Evolutionary conservation across 163 green algal species (phyloP).

Genomic region (Smithsoniella earleae): DNA sequence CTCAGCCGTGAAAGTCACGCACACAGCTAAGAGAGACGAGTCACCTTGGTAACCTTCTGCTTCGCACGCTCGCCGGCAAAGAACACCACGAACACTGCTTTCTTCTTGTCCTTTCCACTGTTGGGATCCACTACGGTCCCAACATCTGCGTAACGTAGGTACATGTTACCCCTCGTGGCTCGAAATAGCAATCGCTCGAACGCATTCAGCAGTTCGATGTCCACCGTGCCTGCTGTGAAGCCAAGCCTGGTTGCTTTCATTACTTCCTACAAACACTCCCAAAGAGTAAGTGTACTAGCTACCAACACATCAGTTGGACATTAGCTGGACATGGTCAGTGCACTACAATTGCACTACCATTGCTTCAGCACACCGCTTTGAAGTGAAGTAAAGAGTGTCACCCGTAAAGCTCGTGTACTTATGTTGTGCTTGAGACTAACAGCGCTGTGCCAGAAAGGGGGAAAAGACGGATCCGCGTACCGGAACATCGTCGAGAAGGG

Average conservation of each 20-base stretch:
- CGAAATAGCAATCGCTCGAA: constrained; percentile 89
- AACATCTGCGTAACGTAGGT: constrained; percentile 67
- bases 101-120: constrained; percentile 77
- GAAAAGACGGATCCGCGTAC: no score
- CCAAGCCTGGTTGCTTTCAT: constrained; percentile 53
- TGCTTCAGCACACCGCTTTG: no score
- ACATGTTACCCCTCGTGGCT: constrained; percentile 96
- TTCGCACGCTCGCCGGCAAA: constrained; percentile 86
- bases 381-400: no score
- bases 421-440: no score
- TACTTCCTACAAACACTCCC: constrained; percentile 38
- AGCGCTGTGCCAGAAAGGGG: no score
- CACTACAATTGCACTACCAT: no score
- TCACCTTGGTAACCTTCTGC: constrained; percentile 81
- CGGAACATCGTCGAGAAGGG: constrained; percentile 23
- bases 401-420: no score
- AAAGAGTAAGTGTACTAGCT: not conserved
- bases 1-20: not conserved
- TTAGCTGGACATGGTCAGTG: no score
- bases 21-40: no score
- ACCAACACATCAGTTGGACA: no score
- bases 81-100: constrained; percentile 96
- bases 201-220: constrained; percentile 60
- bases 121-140: constrained; percentile 75
- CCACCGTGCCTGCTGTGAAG: constrained; percentile 64